Conservation (phyloP, 2,329 filamentous ascomycete species). For the Zasmidium angulare region DNA sequence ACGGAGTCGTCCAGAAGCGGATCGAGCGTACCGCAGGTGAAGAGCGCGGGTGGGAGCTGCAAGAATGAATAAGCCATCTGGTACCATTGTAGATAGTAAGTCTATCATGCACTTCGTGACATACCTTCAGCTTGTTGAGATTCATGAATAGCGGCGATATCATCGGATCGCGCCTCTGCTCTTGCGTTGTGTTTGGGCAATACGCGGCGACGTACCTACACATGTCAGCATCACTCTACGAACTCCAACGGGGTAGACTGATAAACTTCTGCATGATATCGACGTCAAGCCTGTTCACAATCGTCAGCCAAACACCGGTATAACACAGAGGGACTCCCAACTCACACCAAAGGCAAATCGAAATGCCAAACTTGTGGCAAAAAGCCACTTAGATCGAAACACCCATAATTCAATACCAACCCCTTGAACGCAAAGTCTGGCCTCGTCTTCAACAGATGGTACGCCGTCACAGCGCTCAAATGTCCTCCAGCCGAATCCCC, state of each 20-base stretch:
- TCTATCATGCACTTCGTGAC: neutral
- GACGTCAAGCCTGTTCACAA: too few relatives aligned
- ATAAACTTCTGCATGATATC: slow-evolving; percentile 44
- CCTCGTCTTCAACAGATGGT: slow-evolving; percentile 46
- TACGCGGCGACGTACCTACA: slow-evolving; percentile 47
- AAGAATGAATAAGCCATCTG: slow-evolving; percentile 18
- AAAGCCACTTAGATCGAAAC: slow-evolving; percentile 49
- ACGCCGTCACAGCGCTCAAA: slow-evolving; percentile 47
- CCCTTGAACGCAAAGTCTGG: slow-evolving; percentile 48
- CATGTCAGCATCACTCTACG: slow-evolving; percentile 1
- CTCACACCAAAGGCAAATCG: slow-evolving; percentile 42
- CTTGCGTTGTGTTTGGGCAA: slow-evolving; percentile 42
- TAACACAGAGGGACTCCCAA: too few relatives aligned
- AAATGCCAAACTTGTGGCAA: slow-evolving; percentile 44
- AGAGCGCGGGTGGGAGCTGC: slow-evolving; percentile 54
- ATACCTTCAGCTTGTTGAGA: slow-evolving; percentile 30
- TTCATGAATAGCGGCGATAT: slow-evolving; percentile 55
- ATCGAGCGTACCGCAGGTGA: slow-evolving; percentile 57
- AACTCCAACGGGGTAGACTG: slow-evolving; percentile 10
- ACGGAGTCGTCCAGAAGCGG: slow-evolving; percentile 54
- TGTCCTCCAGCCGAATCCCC: slow-evolving; percentile 56
- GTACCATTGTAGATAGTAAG: neutral
- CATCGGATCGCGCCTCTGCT: slow-evolving; percentile 44
- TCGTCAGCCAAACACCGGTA: too few relatives aligned
- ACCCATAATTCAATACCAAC: slow-evolving; percentile 55